phyloP scores from a whole-genome alignment of 148 eudicot genomes.

The Mesembryanthemum crystallinum region DNA sequence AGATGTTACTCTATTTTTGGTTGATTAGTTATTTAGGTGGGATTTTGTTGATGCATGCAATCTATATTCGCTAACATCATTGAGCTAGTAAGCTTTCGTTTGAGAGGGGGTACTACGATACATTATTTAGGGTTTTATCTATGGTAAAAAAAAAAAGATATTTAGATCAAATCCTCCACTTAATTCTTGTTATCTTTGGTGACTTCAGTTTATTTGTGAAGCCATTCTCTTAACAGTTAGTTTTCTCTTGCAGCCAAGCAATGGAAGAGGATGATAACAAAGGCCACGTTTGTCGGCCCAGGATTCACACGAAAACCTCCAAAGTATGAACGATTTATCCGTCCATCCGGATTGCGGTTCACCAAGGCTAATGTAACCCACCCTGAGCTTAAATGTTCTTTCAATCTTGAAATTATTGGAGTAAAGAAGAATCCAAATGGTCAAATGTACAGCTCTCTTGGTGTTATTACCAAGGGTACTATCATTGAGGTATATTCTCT shows the following conservation, averaged over 20 bases:
- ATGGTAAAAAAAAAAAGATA: no score
- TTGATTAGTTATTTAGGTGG: no score
- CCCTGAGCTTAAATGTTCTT: constrained; percentile 94
- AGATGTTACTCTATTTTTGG: not conserved
- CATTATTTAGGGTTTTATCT: no score
- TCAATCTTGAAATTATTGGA: constrained; percentile 96
- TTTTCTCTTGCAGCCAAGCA: constrained; percentile 72
- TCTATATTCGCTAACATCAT: not conserved
- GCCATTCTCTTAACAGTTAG: not conserved
- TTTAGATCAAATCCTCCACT: no score
- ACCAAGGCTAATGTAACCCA: constrained; percentile 95
- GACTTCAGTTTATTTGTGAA: not conserved
- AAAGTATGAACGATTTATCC: constrained; percentile 92
- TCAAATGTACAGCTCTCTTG: constrained; percentile 89
- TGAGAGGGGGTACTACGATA: no score
- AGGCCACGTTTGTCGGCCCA: constrained; percentile 90
- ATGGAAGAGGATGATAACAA: constrained; percentile 98
- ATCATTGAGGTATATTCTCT: constrained; percentile 69
- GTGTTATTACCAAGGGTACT: constrained; percentile 91
- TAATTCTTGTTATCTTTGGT: not conserved
- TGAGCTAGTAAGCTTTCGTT: not conserved
- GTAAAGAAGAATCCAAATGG: constrained; percentile 98
- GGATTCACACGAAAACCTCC: constrained; percentile 96
- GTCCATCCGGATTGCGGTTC: constrained; percentile 84
- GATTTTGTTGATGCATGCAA: not conserved